phyloP scores from a whole-genome alignment of 495 filamentous ascomycete species.

The Penicillium mononematosum region DNA sequence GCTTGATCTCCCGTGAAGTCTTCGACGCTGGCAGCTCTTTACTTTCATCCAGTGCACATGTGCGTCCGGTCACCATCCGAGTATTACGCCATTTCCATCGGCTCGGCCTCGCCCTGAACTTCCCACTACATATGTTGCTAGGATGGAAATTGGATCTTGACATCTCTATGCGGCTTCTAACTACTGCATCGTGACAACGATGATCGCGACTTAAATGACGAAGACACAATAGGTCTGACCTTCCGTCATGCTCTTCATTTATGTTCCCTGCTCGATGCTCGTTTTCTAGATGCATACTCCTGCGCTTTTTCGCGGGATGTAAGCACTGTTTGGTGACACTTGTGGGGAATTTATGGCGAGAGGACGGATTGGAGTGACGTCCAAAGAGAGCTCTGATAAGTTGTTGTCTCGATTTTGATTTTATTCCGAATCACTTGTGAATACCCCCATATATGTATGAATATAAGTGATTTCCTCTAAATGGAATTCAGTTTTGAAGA shows the following conservation, averaged over 20 bases:
- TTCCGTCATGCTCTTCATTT: background rate
- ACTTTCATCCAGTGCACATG: background rate
- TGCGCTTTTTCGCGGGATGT: constrained; percentile 24
- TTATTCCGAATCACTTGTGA: background rate
- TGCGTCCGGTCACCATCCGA: background rate
- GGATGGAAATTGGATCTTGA: constrained; percentile 5
- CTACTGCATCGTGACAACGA: background rate
- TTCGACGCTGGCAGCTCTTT: background rate
- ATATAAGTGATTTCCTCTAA: background rate
- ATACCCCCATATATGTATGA: background rate
- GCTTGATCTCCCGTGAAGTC: background rate
- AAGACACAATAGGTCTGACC: constrained; percentile 33
- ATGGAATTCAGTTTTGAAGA: background rate
- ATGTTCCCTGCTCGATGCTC: constrained; percentile 5
- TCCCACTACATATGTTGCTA: background rate
- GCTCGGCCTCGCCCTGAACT: background rate
- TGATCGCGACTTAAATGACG: constrained; percentile 30
- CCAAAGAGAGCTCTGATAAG: constrained; percentile 55
- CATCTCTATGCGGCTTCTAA: background rate
- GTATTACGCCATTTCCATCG: background rate
- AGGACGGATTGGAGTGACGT: constrained; percentile 32
- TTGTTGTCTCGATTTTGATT: background rate
- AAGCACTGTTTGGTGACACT: constrained; percentile 24
- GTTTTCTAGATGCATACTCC: constrained; percentile 36
- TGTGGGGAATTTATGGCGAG: constrained; percentile 6